phyloP scores from a whole-genome alignment of 371 early-diverging fungal genomes.

The Entomophthora muscae region DNA sequence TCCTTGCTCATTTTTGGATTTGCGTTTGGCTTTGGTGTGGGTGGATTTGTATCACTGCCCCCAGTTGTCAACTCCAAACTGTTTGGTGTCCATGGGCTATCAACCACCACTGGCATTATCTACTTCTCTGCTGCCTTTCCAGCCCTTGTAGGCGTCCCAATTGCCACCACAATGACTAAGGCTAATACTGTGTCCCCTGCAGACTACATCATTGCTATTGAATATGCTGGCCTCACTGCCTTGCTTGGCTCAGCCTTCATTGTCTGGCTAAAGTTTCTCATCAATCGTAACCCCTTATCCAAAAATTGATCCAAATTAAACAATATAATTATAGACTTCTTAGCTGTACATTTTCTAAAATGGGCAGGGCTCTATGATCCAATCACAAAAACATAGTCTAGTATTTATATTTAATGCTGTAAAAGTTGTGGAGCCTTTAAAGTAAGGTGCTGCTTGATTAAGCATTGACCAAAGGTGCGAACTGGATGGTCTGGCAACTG shows the following conservation, averaged over 20 bases:
- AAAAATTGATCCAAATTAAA: neutral
- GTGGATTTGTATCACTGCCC: conserved; percentile 25
- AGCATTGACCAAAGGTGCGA: no score
- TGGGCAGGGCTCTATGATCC: no score
- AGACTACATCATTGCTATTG: neutral
- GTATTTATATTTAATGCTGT: no score
- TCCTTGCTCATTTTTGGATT: conserved; percentile 27
- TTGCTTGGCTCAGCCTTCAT: neutral
- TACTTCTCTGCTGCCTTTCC: neutral
- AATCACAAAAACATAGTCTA: no score
- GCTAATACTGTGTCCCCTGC: no score
- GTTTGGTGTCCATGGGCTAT: conserved; percentile 11
- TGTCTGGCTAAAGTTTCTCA: neutral
- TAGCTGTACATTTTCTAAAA: no score
- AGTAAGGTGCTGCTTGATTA: no score
- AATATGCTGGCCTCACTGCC: neutral
- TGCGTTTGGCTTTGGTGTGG: conserved; percentile 29
- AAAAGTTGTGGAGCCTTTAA: no score
- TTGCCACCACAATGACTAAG: no score
- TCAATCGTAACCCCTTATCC: neutral
- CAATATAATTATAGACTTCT: no score
- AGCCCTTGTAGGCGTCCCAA: conserved; percentile 16
- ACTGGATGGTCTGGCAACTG: no score
- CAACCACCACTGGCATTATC: neutral
- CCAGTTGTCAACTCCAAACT: conserved; percentile 23